These are phyloP conservation scores for Lagerstroemia speciosa DNA, from an alignment of 345 rosid genomes.

Conservation along the genomic window DNA sequence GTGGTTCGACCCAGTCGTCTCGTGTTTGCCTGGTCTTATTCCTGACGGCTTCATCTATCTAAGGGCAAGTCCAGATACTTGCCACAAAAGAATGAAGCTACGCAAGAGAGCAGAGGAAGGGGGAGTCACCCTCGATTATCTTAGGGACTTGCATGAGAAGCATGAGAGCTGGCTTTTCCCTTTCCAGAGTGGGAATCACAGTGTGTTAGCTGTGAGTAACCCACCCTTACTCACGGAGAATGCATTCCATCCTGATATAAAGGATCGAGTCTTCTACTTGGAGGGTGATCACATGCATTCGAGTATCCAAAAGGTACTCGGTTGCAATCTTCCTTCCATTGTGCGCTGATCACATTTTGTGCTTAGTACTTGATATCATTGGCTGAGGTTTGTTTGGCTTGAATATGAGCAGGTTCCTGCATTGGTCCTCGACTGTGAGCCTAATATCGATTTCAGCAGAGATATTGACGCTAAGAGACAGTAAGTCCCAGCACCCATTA, in stretches of 20 bases:
- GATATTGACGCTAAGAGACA: constrained; percentile 77
- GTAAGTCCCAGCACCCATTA: constrained; percentile 35
- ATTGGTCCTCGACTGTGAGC: constrained; percentile 90
- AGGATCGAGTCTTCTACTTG: constrained; percentile 74
- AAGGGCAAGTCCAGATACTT: constrained; percentile 95
- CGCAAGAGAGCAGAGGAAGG: constrained; percentile 91
- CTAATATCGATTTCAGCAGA: constrained; percentile 80
- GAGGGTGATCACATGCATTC: constrained; percentile 97
- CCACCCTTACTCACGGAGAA: constrained; percentile 44
- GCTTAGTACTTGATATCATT: neutral
- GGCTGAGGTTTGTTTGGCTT: constrained; percentile 13
- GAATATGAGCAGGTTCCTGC: constrained; percentile 72
- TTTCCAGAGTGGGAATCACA: constrained; percentile 66
- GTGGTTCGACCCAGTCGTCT: constrained; percentile 98
- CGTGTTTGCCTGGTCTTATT: constrained; percentile 85
- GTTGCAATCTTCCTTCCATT: neutral
- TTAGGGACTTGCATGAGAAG: constrained; percentile 83
- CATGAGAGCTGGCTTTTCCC: constrained; percentile 99
- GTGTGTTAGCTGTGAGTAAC: constrained; percentile 56
- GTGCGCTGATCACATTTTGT: neutral
- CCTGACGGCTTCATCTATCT: constrained; percentile 97
- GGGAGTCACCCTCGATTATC: constrained; percentile 73
- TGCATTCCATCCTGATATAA: constrained; percentile 73
- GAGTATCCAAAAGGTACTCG: constrained; percentile 89
- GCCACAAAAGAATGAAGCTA: constrained; percentile 81